These are phyloP conservation scores for Epichloe uncinata DNA, from an alignment of 2,329 filamentous ascomycete genomes.

Conservation along the genomic window DNA sequence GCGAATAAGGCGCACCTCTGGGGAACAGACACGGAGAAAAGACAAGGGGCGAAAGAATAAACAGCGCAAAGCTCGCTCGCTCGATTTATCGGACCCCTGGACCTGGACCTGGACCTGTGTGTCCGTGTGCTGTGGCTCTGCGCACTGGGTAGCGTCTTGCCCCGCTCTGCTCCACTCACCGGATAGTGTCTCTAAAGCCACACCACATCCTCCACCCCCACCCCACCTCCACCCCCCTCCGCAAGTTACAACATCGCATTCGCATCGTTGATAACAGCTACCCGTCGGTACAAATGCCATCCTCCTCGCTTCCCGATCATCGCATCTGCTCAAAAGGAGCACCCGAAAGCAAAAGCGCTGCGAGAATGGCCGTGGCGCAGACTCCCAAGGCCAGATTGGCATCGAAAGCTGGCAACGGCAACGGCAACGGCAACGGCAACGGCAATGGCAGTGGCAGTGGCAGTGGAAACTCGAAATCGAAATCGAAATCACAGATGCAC, in stretches of 20 bases:
- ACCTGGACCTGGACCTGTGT: conserved; percentile 7
- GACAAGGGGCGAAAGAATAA: background rate
- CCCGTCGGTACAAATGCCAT: conserved; percentile 42
- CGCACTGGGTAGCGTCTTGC: background rate
- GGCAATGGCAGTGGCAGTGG: too few relatives aligned
- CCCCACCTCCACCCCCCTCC: conserved; percentile 17
- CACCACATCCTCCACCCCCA: conserved; percentile 7
- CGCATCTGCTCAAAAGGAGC: conserved; percentile 35
- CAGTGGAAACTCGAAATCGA: conserved; percentile 48
- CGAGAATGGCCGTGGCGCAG: conserved; percentile 50
- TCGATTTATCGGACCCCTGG: conserved; percentile 6
- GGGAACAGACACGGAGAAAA: background rate
- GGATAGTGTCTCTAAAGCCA: background rate
- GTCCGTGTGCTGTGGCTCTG: background rate
- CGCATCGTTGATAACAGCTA: background rate
- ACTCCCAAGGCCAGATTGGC: conserved; percentile 44
- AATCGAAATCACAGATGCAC: conserved; percentile 76
- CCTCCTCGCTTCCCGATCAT: conserved; percentile 49
- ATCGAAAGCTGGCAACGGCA: conserved; percentile 34
- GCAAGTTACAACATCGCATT: background rate
- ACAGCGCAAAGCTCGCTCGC: background rate
- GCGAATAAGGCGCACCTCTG: background rate
- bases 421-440: too few relatives aligned
- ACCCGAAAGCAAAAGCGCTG: conserved; percentile 25
- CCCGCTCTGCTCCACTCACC: background rate